Percentiles rank a stretch among this genome's conserved stretches.
Evolutionary conservation across 1,139 yeast species (phyloP).

Genomic region (Taphrina betulina): DNA sequence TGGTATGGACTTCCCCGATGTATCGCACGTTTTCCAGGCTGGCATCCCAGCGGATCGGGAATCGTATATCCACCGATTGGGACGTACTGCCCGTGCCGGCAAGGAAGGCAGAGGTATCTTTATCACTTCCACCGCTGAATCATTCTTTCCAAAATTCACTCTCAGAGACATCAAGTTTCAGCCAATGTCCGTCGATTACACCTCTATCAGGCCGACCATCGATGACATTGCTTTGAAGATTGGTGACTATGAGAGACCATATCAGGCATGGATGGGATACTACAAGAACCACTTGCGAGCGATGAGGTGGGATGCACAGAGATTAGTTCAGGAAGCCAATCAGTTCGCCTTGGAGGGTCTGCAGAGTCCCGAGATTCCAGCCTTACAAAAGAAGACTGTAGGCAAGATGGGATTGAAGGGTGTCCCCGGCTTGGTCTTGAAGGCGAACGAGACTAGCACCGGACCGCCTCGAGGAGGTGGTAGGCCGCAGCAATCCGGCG

Average conservation of each 20-base stretch:
- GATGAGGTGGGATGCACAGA: slow-evolving; percentile 15
- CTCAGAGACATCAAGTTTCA: slow-evolving; percentile 41
- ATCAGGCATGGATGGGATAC: slow-evolving; percentile 32
- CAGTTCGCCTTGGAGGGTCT: slow-evolving; percentile 14
- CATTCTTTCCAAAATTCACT: slow-evolving; percentile 88
- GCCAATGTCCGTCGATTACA: slow-evolving; percentile 12
- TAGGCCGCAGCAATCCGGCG: slow-evolving; percentile 8
- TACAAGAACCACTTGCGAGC: slow-evolving; percentile 26
- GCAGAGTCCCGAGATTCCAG: slow-evolving; percentile 29
- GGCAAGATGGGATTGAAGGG: slow-evolving; percentile 34
- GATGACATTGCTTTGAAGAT: slow-evolving; percentile 10
- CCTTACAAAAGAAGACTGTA: slow-evolving; percentile 17
- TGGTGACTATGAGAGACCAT: slow-evolving; percentile 28
- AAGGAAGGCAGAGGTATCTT: slow-evolving; percentile 88
- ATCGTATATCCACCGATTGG: slow-evolving; percentile 96
- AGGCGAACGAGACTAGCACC: slow-evolving; percentile 14
- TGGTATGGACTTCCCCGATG: slow-evolving; percentile 95
- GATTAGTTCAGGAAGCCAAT: slow-evolving; percentile 26
- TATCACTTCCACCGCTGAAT: slow-evolving; percentile 91
- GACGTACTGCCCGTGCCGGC: slow-evolving; percentile 93
- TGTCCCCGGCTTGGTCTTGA: slow-evolving; percentile 22
- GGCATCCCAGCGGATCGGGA: slow-evolving; percentile 99
- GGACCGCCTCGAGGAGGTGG: slow-evolving; percentile 21
- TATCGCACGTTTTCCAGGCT: slow-evolving; percentile 95
- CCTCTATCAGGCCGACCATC: background rate